Conservation (phyloP, 306 rosid species). For the Chamaecrista fasciculata region DNA sequence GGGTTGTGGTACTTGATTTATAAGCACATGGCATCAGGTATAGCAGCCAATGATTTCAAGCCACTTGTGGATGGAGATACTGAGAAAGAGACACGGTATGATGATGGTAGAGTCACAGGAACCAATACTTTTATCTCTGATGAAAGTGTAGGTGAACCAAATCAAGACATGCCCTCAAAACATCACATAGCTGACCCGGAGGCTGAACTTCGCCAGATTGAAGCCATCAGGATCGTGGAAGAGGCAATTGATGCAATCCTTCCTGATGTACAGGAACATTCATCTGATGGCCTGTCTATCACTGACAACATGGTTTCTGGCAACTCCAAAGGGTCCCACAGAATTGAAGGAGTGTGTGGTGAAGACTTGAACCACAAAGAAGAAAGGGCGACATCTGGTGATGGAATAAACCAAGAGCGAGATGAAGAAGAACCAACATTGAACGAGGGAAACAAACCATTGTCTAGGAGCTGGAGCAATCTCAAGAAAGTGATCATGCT, state of each 20-base stretch:
- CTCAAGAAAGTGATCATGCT: conserved; percentile 77
- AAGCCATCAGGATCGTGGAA: conserved; percentile 84
- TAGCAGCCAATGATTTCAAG: conserved; percentile 42
- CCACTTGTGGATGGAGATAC: conserved; percentile 31
- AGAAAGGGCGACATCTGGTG: conserved; percentile 24
- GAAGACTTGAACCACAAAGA: conserved; percentile 29
- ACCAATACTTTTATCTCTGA: conserved; percentile 18
- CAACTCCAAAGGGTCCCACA: conserved; percentile 20
- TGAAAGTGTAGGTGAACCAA: conserved; percentile 23
- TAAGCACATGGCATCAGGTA: conserved; percentile 75
- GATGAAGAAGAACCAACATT: conserved; percentile 20
- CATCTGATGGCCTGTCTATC: conserved; percentile 34
- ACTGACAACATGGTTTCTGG: conserved; percentile 26
- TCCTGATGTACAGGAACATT: conserved; percentile 56
- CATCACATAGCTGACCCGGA: conserved; percentile 38
- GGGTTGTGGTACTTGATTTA: conserved; percentile 75
- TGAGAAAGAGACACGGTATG: conserved; percentile 28
- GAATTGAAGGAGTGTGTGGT: conserved; percentile 15
- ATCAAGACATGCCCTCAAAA: conserved; percentile 26
- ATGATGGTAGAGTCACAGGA: conserved; percentile 13
- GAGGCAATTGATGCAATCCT: conserved; percentile 86
- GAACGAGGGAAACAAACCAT: conserved; percentile 40
- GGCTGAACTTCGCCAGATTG: conserved; percentile 51
- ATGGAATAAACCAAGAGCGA: conserved; percentile 23
- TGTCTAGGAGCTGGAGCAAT: conserved; percentile 74